A percentile compares a stretch with the other conserved stretches of the same genome.
Evolutionary conservation across 495 filamentous ascomycete genomes (phyloP).

Genomic region (Lindgomyces ingoldianus): DNA sequence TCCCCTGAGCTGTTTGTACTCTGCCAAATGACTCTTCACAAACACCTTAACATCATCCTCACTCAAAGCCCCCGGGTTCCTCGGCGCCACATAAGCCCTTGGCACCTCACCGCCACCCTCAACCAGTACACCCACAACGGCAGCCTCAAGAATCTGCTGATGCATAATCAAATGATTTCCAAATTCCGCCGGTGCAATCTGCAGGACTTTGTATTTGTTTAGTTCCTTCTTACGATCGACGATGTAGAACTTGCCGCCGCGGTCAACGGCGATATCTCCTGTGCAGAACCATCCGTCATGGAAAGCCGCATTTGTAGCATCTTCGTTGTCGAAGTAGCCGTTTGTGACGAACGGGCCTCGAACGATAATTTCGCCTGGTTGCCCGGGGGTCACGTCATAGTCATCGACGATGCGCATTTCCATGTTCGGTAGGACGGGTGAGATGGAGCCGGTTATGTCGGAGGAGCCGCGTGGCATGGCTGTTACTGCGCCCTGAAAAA

Average conservation of each 20-base stretch:
- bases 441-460: conserved; percentile 33
- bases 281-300: conserved; percentile 27
- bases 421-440: conserved; percentile 34
- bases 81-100: conserved; percentile 72
- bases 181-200: conserved; percentile 84
- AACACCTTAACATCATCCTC: conserved; percentile 64
- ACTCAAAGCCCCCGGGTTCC: conserved; percentile 50
- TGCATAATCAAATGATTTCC: conserved; percentile 76
- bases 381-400: conserved; percentile 22
- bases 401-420: conserved; percentile 34
- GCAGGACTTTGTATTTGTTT: conserved; percentile 62
- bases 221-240: conserved; percentile 52
- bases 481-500: conserved; percentile 23
- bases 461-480: conserved; percentile 26
- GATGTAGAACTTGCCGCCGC: conserved; percentile 15
- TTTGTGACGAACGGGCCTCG: conserved; percentile 21
- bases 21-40: conserved; percentile 61
- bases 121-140: conserved; percentile 80
- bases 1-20: conserved; percentile 77
- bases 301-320: conserved; percentile 19
- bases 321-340: conserved; percentile 27
- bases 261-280: conserved; percentile 23
- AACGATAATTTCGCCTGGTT: conserved; percentile 37
- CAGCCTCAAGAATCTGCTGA: conserved; percentile 74
- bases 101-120: conserved; percentile 74